Evolutionary conservation across 2,329 filamentous ascomycete genomes (phyloP).

Genomic region (Microcyclospora tardicrescens): DNA sequence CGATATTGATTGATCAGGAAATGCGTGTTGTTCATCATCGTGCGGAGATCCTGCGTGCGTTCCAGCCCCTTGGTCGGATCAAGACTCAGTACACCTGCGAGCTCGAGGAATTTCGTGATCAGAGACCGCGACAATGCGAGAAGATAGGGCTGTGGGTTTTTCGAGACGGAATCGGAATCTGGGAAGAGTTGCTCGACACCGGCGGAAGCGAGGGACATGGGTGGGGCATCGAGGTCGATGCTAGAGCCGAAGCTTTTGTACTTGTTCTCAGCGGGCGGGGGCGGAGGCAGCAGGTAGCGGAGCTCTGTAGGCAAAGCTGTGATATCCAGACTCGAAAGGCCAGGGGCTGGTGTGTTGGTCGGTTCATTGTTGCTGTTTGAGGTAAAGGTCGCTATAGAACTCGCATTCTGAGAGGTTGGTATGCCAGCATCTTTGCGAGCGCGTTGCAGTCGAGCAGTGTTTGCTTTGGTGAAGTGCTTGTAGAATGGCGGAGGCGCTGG

Average conservation of each 20-base stretch:
- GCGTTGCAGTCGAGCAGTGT: constrained; percentile 44
- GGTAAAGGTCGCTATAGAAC: constrained; percentile 14
- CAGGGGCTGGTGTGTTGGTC: constrained; percentile 4
- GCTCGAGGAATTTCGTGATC: constrained; percentile 76
- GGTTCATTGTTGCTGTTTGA: constrained; percentile 13
- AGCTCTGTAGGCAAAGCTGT: constrained; percentile 55
- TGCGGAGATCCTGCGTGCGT: constrained; percentile 68
- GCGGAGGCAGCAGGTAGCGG: constrained; percentile 66
- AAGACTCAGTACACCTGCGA: constrained; percentile 58
- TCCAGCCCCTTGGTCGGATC: constrained; percentile 46
- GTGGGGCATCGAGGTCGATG: constrained; percentile 48
- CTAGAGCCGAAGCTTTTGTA: constrained; percentile 64
- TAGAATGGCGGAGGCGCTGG: constrained; percentile 84
- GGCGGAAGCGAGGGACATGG: constrained; percentile 55
- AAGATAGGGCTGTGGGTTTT: constrained; percentile 38
- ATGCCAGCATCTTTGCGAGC: constrained; percentile 14
- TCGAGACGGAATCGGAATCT: constrained; percentile 22
- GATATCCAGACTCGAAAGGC: constrained; percentile 11
- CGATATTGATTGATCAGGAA: constrained; percentile 89
- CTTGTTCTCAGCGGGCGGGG: constrained; percentile 52
- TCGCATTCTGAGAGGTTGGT: not conserved
- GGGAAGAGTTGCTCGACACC: constrained; percentile 60
- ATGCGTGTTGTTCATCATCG: constrained; percentile 80
- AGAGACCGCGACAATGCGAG: constrained; percentile 73
- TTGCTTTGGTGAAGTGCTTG: constrained; percentile 70